These are phyloP conservation scores for Sphaerobolus stellatus DNA, from an alignment of 1,284 basidiomycete species.

Conservation along the genomic window DNA sequence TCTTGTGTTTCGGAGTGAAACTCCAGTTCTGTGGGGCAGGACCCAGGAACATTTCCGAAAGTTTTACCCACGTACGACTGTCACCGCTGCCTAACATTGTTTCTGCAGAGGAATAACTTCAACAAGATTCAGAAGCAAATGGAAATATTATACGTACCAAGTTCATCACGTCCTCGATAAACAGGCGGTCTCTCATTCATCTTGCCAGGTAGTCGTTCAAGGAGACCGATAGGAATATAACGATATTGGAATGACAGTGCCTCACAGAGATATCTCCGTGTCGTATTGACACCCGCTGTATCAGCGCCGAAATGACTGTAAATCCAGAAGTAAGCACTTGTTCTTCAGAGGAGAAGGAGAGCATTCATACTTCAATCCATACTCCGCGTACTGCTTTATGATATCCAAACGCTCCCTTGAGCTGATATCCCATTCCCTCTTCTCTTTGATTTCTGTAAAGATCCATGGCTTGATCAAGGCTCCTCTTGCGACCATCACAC, in stretches of 20 bases:
- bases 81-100: conserved; percentile 81
- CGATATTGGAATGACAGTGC: conserved; percentile 93
- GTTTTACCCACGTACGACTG: conserved; percentile 91
- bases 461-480: conserved; percentile 97
- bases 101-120: conserved; percentile 44
- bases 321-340: not conserved
- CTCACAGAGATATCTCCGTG: conserved; percentile 92
- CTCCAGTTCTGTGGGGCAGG: conserved; percentile 63
- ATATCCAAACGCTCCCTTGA: conserved; percentile 88
- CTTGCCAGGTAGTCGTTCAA: conserved; percentile 80
- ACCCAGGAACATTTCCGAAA: conserved; percentile 93
- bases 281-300: conserved; percentile 88
- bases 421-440: conserved; percentile 92
- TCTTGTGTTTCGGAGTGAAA: conserved; percentile 77
- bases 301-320: conserved; percentile 86
- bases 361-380: conserved; percentile 68
- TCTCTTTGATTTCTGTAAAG: conserved; percentile 94
- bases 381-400: conserved; percentile 83
- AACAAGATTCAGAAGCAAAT: not conserved
- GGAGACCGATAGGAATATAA: conserved; percentile 89
- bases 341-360: too few relatives aligned
- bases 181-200: conserved; percentile 91
- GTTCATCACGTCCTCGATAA: conserved; percentile 82
- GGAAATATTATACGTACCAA: conserved; percentile 51
- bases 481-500: conserved; percentile 92